A percentile compares a stretch with the other conserved stretches of the same genome.
Evolutionary conservation across 768 basidiomycete species (phyloP).

Genomic region (Amanita exitialis): DNA sequence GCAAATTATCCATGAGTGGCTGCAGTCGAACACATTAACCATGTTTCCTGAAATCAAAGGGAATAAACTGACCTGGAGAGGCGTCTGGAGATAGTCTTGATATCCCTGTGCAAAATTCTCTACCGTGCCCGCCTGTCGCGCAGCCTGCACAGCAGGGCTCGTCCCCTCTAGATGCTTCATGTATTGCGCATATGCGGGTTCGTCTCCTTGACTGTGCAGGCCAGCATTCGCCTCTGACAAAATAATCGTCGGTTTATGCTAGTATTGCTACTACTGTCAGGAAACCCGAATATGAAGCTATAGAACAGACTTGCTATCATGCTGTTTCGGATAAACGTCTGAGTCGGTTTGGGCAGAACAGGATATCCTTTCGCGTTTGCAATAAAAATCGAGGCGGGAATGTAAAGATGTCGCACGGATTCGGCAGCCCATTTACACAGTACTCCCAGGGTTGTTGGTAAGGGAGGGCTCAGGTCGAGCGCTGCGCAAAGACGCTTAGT

Average conservation of each 20-base stretch:
- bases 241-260: constrained; percentile 85
- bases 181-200: constrained; percentile 85
- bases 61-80: constrained; percentile 58
- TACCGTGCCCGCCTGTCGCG: constrained; percentile 60
- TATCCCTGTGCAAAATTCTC: constrained; percentile 90
- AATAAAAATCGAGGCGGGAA: constrained; percentile 88
- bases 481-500: constrained; percentile 36
- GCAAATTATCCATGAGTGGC: constrained; percentile 97
- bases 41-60: constrained; percentile 1
- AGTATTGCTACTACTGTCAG: constrained; percentile 13
- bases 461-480: constrained; percentile 82
- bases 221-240: constrained; percentile 57
- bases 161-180: constrained; percentile 75
- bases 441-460: constrained; percentile 69
- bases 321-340: constrained; percentile 82
- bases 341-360: constrained; percentile 88
- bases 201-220: constrained; percentile 73
- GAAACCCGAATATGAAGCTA: constrained; percentile 2
- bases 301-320: constrained; percentile 55
- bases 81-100: constrained; percentile 92
- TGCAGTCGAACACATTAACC: constrained; percentile 19
- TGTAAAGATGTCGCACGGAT: constrained; percentile 78
- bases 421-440: constrained; percentile 90
- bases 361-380: constrained; percentile 96
- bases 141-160: constrained; percentile 55